Conservation (phyloP, 176 grass and related monocot genomes). For the Phoenix roebelenii region DNA sequence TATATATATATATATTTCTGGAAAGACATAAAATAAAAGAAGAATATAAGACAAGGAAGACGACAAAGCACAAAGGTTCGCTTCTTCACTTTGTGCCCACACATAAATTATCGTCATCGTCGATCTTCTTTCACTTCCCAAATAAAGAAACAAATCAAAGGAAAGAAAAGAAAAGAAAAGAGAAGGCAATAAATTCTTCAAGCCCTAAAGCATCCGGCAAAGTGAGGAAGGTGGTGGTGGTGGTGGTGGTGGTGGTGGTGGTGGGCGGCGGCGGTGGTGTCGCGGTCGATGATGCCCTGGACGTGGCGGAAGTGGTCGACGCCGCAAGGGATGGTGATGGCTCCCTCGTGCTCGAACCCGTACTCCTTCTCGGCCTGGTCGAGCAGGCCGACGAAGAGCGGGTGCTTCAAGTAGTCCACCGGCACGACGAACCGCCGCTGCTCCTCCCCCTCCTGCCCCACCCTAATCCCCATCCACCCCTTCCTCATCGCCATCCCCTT, state of each 20-base stretch:
- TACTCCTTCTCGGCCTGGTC: conserved; percentile 72
- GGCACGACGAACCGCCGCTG: conserved; percentile 67
- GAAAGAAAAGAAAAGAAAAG: no score
- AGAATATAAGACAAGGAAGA: no score
- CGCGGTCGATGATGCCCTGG: conserved; percentile 43
- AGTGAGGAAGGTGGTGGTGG: conserved; percentile 41
- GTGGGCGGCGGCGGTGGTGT: conserved; percentile 17
- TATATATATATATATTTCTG: no score
- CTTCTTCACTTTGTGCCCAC: no score
- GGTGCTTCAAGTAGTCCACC: conserved; percentile 70
- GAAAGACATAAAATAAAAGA: no score
- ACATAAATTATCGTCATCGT: conserved; percentile 35
- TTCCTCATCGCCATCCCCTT: conserved; percentile 31
- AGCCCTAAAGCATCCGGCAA: conserved; percentile 62
- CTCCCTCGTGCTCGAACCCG: conserved; percentile 61
- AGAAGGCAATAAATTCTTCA: conserved; percentile 7
- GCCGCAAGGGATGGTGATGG: conserved; percentile 74
- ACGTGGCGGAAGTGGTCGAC: conserved; percentile 72
- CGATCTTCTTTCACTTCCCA: conserved; percentile 11
- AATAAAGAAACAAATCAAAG: background rate
- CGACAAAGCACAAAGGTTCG: no score
- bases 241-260: background rate
- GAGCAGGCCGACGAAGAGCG: conserved; percentile 65
- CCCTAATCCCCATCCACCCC: conserved; percentile 66
- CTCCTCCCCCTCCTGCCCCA: conserved; percentile 64